Evolutionary conservation across 2,329 filamentous ascomycete genomes (phyloP), one percentile per base, ranked within the genome.

Genomic region (Zelopaecilomyces penicillatus): DNA sequence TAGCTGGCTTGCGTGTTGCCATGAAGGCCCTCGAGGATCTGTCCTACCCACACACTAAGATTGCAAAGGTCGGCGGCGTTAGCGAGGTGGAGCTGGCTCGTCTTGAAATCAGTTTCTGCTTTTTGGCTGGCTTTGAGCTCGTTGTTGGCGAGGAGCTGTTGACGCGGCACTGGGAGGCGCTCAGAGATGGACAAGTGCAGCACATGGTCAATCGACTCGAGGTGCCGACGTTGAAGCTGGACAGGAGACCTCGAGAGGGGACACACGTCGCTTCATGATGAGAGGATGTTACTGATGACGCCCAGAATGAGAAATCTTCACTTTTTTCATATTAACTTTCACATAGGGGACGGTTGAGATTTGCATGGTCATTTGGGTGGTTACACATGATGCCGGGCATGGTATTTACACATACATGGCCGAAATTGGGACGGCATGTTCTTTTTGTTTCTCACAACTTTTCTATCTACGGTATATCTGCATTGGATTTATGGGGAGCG

Each of bases 21-120:
- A 93, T 90, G 78, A 98, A 97, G 67, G 87, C 88, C 0, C 69
- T 96, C n/a, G 91, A 98, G 64, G 91, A 97, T 62, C 75, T 91
- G 43, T 86, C 83, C 54, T 95, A 94, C 66, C 80, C 87, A 6
- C 91, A 96, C 66, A 75, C 75, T 48, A 84, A 88, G 44, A 82
- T 96, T 52, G 83, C 91, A 12, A 85, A 83, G 52, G 90, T 97
- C 2, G 91, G 93, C 36, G 91, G 91, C 12, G 88, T 97, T 11
- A 87, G 80, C 57, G 85, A 87, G 59, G 69, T 72, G 12, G 89
- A 97, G 65, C 74, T 98, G 42, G 85, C 85, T 35, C 76, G 85
- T 48, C 68, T 97, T 36, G 93, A 97, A 69, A 86, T 97, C 49
- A 89, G 85, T 56, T 91, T 91, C 59, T 90, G 86, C 65, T 91